A percentile compares a stretch with the other conserved stretches of the same genome.
Conservation (phyloP, 768 basidiomycete genomes). For the Cystofilobasidium ferigula region DNA sequence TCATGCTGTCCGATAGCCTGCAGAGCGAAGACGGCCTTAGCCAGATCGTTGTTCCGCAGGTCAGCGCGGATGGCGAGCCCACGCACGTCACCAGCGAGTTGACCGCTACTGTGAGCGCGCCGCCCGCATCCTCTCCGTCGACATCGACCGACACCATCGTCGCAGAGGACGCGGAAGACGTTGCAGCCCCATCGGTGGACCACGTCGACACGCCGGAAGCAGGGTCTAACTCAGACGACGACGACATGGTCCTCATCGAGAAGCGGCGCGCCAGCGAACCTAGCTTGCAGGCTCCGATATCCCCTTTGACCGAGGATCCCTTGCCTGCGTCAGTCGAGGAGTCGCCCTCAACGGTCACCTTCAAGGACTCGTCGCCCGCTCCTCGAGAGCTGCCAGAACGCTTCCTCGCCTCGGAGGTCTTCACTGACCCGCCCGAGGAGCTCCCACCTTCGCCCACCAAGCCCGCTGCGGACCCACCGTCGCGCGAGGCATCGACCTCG, state of each 20-base stretch:
- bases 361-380: too few species aligned
- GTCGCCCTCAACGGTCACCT: neutral
- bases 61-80: neutral
- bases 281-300: too few species aligned
- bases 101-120: too few species aligned
- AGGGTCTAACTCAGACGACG: constrained; percentile 19
- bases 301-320: too few species aligned
- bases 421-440: constrained; percentile 2
- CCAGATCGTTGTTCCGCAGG: neutral
- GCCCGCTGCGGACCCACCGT: neutral
- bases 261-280: neutral
- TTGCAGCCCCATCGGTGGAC: too few species aligned
- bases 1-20: neutral
- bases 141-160: too few species aligned
- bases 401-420: constrained; percentile 6
- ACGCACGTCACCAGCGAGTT: too few species aligned
- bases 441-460: neutral
- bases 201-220: neutral
- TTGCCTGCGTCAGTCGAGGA: too few species aligned
- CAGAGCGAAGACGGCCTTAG: neutral
- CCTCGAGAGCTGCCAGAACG: neutral
- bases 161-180: neutral
- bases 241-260: constrained; percentile 1
- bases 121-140: too few species aligned
- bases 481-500: too few species aligned